Base-by-base conservation (phyloP, 139 green algal species). In the Coccomyxa sp. region DNA sequence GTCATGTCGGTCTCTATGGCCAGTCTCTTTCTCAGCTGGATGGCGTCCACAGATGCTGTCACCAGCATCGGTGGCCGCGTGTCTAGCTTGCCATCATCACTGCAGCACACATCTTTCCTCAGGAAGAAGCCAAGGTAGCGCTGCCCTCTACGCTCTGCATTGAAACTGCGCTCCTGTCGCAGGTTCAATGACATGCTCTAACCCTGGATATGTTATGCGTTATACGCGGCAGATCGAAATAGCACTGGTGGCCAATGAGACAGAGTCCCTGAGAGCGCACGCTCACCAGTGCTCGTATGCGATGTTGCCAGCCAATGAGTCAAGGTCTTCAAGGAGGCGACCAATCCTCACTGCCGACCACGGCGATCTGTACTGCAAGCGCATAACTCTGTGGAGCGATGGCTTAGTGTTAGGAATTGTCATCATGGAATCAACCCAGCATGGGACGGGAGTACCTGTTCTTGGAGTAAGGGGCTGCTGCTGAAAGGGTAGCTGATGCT, bases 281-380 rank as follows among this genome's bases (percentile, higher is more conserved):
- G 35, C 82, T 40, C 73, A 91, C 84, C 87, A 90, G 82, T 95
- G 91, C 50, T 84, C 44, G 18, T 88, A 95, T 6, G 92, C 93
- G 6, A 95, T 86, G 80, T 86, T 94, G 31, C 92, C 93, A 0
- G 92, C 90, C 44, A 97, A 77, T 0, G 79, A 88, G 78, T 97
- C 93, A 40, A 97, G 79, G 75, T 97, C 94, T 77, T 97, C 93
- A 39, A 97, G 83, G 31, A 97, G 54, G 12, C 89, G 78, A 0
- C 92, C 93, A 22, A 97, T 84, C 24, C 93, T 80, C 33, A 95
- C 83, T 35, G 75, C 73, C 22, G 83, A 85, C 90, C 90, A 97
- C 6, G 92, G 93, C 37, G 92, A 95, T 12, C 88, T 73, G 82
- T 95, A 97, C 85, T 93, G 85, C 74, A 76, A 18, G 18, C 33